These are phyloP conservation scores for Candida nemodendra DNA, from an alignment of 805 yeast species.

Conservation along the genomic window DNA sequence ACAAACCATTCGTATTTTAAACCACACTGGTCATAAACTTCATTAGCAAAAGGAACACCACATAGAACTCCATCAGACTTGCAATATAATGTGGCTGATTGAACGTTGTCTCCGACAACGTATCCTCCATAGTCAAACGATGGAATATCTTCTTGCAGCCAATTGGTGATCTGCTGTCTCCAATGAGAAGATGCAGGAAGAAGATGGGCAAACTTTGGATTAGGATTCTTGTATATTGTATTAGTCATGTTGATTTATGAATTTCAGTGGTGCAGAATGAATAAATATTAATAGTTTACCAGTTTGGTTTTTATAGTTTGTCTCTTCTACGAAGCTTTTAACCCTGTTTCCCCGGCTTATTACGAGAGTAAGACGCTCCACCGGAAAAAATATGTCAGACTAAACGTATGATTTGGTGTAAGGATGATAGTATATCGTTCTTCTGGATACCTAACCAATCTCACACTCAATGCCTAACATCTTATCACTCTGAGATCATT, in stretches of 20 bases:
- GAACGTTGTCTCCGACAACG: slow-evolving; percentile 79
- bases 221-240: slow-evolving; percentile 28
- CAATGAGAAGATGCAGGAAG: slow-evolving; percentile 78
- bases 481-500: too few relatives aligned
- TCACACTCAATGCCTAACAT: too few relatives aligned
- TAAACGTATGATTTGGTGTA: too few relatives aligned
- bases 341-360: too few relatives aligned
- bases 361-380: too few relatives aligned
- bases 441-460: too few relatives aligned
- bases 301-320: too few relatives aligned
- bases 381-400: too few relatives aligned
- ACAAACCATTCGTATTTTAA: slow-evolving; percentile 69
- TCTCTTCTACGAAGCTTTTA: too few relatives aligned
- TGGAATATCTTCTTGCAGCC: slow-evolving; percentile 87
- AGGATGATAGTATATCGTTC: too few relatives aligned
- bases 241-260: not conserved
- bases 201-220: slow-evolving; percentile 44
- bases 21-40: slow-evolving; percentile 76
- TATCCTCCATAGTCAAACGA: slow-evolving; percentile 92
- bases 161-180: slow-evolving; percentile 73
- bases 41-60: slow-evolving; percentile 88
- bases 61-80: slow-evolving; percentile 77
- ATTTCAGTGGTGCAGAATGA: too few relatives aligned
- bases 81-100: slow-evolving; percentile 76
- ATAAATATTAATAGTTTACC: too few relatives aligned